Base-by-base conservation (phyloP, 257 asterid species). In the Solanum medicagineum region DNA sequence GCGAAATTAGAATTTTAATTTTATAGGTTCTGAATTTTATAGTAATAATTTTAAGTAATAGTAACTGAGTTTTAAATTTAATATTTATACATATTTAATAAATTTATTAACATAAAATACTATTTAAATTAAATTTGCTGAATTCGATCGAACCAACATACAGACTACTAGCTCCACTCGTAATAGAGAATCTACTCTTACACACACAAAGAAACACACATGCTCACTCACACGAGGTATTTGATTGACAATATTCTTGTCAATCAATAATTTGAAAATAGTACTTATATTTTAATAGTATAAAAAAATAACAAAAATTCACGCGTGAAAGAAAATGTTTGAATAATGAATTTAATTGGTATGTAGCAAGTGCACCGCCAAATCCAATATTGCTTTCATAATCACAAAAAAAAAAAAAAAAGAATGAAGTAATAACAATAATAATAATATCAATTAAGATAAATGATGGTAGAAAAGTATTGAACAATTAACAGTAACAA, bases 231-330 rank as follows among this genome's bases (percentile, higher is more conserved):
- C 83, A 79, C 65, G 83, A 79, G 47, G 65, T 79, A 26, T 51
- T 79, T 53, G 83, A 79, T 79, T 79, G 83, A 53, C 83, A 51
- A 77, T 77, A 77, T 51, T 77, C 83, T 51, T 51, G 63, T 15
- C 29, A 53, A 53, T 53, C 65, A 79, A 26, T 79, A 53, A 79
- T 79, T 24, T 79, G 26, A 9, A 66, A 79, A 53, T 47, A 32
- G 36, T 32, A 32, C 3, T 32, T 51, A 77, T 75, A 75, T 26
- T 22, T 49, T 47, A 26, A 47, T 26, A 15, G 44, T 26, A 26
- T 15, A 24, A 15, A 53, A 51, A 29, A 29, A 32, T 0, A 7
- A 49, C 10, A 51, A 51, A 22, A 75, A 8, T 16, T 77, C 49
- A 79, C 26, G 83, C 83, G 17, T 53, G 83, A 79, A 79, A 53